phyloP scores from a whole-genome alignment of 805 yeast species.

The Barnettozyma wickerhamii region DNA sequence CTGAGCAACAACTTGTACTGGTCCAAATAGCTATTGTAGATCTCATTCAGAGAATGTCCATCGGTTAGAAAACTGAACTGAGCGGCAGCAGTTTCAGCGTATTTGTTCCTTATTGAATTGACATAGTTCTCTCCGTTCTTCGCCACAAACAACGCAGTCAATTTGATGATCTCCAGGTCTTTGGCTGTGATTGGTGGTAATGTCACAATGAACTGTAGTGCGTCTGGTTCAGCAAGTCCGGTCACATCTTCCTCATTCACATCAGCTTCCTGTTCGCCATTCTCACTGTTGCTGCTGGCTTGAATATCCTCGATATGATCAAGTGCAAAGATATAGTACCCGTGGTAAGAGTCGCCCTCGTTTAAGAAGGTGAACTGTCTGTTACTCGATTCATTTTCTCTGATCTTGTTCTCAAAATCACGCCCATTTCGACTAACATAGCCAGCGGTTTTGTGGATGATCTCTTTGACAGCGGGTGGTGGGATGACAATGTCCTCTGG shows the following conservation, averaged over 20 bases:
- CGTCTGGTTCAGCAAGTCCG: conserved; percentile 9
- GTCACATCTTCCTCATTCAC: conserved; percentile 18
- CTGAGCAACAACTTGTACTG: conserved; percentile 45
- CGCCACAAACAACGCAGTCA: conserved; percentile 68
- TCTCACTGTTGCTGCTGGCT: background rate
- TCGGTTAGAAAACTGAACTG: conserved; percentile 67
- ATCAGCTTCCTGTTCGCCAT: background rate
- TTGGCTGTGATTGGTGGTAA: conserved; percentile 43
- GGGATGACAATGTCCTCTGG: conserved; percentile 48
- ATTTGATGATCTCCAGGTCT: conserved; percentile 66
- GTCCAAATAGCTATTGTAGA: conserved; percentile 44
- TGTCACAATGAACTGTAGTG: conserved; percentile 13
- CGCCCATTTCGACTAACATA: conserved; percentile 68
- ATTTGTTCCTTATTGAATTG: conserved; percentile 33
- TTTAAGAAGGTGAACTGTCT: conserved; percentile 62
- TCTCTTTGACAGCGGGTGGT: conserved; percentile 44
- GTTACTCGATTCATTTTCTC: conserved; percentile 39
- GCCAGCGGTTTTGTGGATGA: conserved; percentile 67
- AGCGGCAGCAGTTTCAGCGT: conserved; percentile 29
- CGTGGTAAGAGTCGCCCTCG: conserved; percentile 48
- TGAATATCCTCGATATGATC: conserved; percentile 16
- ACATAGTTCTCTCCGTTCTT: conserved; percentile 49
- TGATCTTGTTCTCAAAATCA: conserved; percentile 57
- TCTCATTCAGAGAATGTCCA: conserved; percentile 53
- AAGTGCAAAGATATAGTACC: conserved; percentile 51